Evolutionary conservation across 768 basidiomycete species (phyloP).

Genomic region (Russula dissimulans): DNA sequence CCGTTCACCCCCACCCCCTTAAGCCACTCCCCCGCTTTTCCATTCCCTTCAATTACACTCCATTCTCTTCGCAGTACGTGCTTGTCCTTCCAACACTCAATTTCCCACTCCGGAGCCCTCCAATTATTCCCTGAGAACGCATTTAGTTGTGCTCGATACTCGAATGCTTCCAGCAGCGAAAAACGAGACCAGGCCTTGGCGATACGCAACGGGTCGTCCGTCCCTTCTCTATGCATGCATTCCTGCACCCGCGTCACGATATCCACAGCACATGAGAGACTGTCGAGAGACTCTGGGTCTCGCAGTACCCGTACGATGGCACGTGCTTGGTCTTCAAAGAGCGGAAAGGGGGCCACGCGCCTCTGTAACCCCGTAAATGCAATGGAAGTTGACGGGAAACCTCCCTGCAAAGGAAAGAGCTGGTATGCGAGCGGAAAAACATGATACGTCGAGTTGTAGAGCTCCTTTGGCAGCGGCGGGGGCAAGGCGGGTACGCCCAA

Average conservation of each 20-base stretch:
- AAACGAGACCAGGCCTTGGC: slow-evolving; percentile 51
- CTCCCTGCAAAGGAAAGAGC: slow-evolving; percentile 50
- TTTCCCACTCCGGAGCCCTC: slow-evolving; percentile 47
- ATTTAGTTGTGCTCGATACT: slow-evolving; percentile 54
- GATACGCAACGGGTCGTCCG: slow-evolving; percentile 32
- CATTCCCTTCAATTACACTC: slow-evolving; percentile 45
- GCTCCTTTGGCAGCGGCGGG: slow-evolving; percentile 39
- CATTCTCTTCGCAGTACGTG: slow-evolving; percentile 43
- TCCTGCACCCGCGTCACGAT: slow-evolving; percentile 33
- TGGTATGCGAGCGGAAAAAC: slow-evolving; percentile 66
- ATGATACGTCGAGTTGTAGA: slow-evolving; percentile 57
- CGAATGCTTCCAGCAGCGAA: slow-evolving; percentile 46
- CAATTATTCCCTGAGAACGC: slow-evolving; percentile 34
- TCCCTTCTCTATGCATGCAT: slow-evolving; percentile 9
- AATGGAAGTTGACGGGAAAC: slow-evolving; percentile 40
- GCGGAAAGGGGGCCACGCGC: slow-evolving; percentile 61
- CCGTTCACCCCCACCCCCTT: slow-evolving; percentile 52
- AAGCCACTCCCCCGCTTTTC: slow-evolving; percentile 53
- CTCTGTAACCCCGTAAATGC: slow-evolving; percentile 58
- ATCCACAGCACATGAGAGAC: slow-evolving; percentile 37
- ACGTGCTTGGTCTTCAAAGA: slow-evolving; percentile 70
- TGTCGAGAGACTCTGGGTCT: slow-evolving; percentile 41
- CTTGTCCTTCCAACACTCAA: slow-evolving; percentile 44
- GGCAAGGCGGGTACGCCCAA: slow-evolving; percentile 33
- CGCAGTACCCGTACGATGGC: slow-evolving; percentile 49